These are phyloP conservation scores for Linnemannia schmuckeri DNA, from an alignment of 192 early-diverging fungal genomes.

Conservation along the genomic window DNA sequence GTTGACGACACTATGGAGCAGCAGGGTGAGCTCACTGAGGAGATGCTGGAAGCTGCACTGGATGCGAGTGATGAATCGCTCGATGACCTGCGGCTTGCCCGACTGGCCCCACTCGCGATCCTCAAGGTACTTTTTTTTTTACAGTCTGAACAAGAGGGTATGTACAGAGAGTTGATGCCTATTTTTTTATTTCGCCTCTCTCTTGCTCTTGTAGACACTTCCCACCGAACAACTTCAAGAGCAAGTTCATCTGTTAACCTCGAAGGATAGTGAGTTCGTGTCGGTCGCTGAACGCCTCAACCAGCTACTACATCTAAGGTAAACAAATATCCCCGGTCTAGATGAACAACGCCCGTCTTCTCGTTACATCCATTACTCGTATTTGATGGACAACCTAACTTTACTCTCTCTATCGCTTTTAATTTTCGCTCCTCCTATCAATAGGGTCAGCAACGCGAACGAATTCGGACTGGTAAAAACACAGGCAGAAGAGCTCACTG, in stretches of 20 bases:
- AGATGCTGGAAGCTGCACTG: constrained; percentile 18
- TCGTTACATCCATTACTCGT: too few species aligned
- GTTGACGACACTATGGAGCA: constrained; percentile 19
- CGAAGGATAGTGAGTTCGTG: neutral
- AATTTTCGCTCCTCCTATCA: neutral
- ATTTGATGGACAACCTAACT: neutral
- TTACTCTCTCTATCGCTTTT: neutral
- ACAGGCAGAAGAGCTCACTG: neutral
- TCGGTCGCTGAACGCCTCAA: neutral
- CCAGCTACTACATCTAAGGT: neutral
- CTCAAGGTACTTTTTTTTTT: constrained; percentile 19
- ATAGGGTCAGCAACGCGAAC: neutral
- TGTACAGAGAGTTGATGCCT: neutral
- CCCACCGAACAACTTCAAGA: neutral
- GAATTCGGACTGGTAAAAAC: neutral
- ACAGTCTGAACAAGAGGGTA: neutral
- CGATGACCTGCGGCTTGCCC: constrained; percentile 27
- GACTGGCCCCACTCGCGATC: constrained; percentile 16
- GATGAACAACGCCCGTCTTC: too few species aligned
- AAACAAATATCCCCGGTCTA: neutral
- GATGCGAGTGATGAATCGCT: constrained; percentile 37
- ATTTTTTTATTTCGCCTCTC: neutral
- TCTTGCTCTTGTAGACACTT: neutral
- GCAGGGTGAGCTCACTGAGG: constrained; percentile 25
- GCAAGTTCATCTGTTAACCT: neutral